Evolutionary conservation across 495 filamentous ascomycete genomes (phyloP), one percentile per base, ranked within the genome.

Genomic region (Xylaria flabelliformis): DNA sequence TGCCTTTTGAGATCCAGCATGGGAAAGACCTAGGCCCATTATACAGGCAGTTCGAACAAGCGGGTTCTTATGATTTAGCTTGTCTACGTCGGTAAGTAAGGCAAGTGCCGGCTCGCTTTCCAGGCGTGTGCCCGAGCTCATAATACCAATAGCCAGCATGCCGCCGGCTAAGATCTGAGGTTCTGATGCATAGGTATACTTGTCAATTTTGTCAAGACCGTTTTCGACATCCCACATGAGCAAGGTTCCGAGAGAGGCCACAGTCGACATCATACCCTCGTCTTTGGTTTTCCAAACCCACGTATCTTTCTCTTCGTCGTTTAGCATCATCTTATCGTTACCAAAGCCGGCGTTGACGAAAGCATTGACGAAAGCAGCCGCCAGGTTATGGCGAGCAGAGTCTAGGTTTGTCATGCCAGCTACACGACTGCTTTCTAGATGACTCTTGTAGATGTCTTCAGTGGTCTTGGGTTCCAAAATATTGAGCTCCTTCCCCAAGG

Each of bases 271-370:
- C 95, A 97, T 97, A 74, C 95, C 95, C 74, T 97, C 95, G 46
- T 97, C 95, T 82, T 98, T 98, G 13, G 97, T 98, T 84, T 98
- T 99, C 92, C 94, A 98, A 3, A 98, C 92, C 97, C 97, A 99
- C 72, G 91, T 91, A 48, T 91, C 90, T 84, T 96, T 94, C 72
- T 94, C 90, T 61, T 89, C 85, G 8, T 90, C 90, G 36, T 92
- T 91, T 50, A 98, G 87, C 94, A 99, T 97, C 90, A 98, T 91
- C 86, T 97, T 97, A 78, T 99, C 96, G 64, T 92, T 92, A 29
- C 94, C 94, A 76, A 94, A 99, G 29, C 96, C 96, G 68, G 95
- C 94, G 75, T 99, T 99, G 63, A 94, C 93, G 77, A 99, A 98
- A 1, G 90, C 92, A 79, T 99, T 99, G 64, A 99, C 96, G 75